Base-by-base conservation (phyloP, 192 early-diverging fungal genomes). In the Coemansia pectinata region DNA sequence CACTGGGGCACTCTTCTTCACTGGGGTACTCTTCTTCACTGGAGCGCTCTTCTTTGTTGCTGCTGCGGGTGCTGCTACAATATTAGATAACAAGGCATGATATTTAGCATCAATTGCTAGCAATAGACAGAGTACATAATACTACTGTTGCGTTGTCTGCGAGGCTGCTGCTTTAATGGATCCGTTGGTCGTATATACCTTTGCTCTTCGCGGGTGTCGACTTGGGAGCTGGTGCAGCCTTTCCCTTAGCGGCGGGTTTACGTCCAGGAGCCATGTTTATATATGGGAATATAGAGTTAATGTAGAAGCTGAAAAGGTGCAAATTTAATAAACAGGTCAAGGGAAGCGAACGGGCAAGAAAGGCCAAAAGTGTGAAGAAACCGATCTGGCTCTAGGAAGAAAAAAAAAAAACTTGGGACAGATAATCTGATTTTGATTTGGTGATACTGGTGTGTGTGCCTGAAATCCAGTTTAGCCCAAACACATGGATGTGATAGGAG, bases 41-140 rank as follows among this genome's bases (percentile, higher is more conserved):
- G 70, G 76, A 9, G 48, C 63, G 29, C 55, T 57, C 29, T 75
- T 70, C 63, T 76, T 74, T 44, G 53, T 36, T 29, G 48, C 63
- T n/a, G 44, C 48, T 44, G 17, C 44, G 23, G 48, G 36, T 27
- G 25, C 25, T 27, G 50, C 34, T 62, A 33, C 36, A 55, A 39
- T 19, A 40, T 23, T 36, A 55, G 4, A 27, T 15, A 66, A 64
- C 15, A 27, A 42, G n/a, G n/a, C 17, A 5, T 34, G 0, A 41
- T 42, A 42, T 27, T 55, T 55, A 55, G 52, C 11, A 29, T 14
- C 10, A 12, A 15, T 55, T 11, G 1, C 52, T 55, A 27, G 12
- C 52, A 27, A 31, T 21, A 33, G 10, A 61, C 8, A 29, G 55
- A 1, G 27, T 27, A 27, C 25, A 27, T 1, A 27, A 27, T 27